A percentile compares a stretch with the other conserved stretches of the same genome.
phyloP scores from a whole-genome alignment of 1,284 basidiomycete species.

The Trichosporon asahii region DNA sequence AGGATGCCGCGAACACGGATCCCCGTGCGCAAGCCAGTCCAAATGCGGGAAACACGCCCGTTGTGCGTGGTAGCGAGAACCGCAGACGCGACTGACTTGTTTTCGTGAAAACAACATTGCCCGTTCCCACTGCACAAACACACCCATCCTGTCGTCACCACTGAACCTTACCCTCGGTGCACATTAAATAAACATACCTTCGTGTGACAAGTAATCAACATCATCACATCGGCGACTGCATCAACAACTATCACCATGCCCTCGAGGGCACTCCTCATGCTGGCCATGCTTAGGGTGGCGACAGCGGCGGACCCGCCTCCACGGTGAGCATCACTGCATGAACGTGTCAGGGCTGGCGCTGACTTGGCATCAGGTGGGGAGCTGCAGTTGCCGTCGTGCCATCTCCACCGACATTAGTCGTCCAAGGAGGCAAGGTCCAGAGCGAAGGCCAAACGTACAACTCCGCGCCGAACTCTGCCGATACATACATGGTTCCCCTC shows the following conservation, averaged over 20 bases:
- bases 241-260: neutral
- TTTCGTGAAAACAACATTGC: neutral
- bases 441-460: constrained; percentile 67
- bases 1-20: neutral
- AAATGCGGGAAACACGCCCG: neutral
- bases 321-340: constrained; percentile 2
- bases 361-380: constrained; percentile 64
- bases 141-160: neutral
- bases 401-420: constrained; percentile 58
- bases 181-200: constrained; percentile 3
- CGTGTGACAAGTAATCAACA: constrained; percentile 2
- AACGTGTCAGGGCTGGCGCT: neutral
- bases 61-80: neutral
- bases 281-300: constrained; percentile 3
- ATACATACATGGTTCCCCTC: constrained; percentile 67
- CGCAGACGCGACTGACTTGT: constrained; percentile 2
- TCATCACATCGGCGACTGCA: neutral
- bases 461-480: constrained; percentile 67
- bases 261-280: constrained; percentile 1
- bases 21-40: neutral
- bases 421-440: constrained; percentile 72
- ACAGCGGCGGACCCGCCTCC: constrained; percentile 9
- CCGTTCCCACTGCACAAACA: neutral
- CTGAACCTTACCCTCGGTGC: neutral
- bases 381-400: constrained; percentile 64